These are phyloP conservation scores for Daldinia decipiens DNA, from an alignment of 495 filamentous ascomycete species.

Conservation along the genomic window DNA sequence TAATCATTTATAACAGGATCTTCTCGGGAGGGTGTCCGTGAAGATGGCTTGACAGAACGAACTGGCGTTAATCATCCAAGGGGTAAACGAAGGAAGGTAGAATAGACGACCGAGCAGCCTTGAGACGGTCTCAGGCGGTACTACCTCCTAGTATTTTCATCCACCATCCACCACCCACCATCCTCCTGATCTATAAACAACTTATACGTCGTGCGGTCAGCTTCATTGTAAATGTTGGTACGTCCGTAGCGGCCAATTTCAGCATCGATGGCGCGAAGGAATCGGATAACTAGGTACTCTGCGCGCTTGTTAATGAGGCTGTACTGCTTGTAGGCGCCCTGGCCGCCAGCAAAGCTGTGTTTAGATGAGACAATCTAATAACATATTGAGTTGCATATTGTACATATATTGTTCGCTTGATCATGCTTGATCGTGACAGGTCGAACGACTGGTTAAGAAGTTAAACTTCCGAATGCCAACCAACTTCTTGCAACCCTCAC, in stretches of 20 bases:
- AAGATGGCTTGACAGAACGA: not conserved
- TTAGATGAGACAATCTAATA: slow-evolving; percentile 26
- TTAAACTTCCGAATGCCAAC: slow-evolving; percentile 18
- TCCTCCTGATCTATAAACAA: slow-evolving; percentile 44
- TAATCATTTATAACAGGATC: not conserved
- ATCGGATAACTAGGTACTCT: slow-evolving; percentile 1
- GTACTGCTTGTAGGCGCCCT: slow-evolving; percentile 19
- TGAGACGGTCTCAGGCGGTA: slow-evolving; percentile 12
- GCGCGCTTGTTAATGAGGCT: slow-evolving; percentile 24
- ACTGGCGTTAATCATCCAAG: slow-evolving; percentile 21
- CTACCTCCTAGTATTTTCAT: slow-evolving; percentile 23
- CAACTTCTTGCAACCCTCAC: slow-evolving; percentile 11
- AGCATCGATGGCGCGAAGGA: slow-evolving; percentile 23
- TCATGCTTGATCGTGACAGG: slow-evolving; percentile 18
- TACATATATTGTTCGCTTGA: slow-evolving; percentile 13
- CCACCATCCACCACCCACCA: slow-evolving; percentile 27
- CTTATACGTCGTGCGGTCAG: slow-evolving; percentile 17
- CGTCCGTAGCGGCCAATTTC: slow-evolving; percentile 1
- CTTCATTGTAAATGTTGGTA: slow-evolving; percentile 19
- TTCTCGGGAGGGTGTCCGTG: not conserved
- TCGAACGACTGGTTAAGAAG: slow-evolving; percentile 31
- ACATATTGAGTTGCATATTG: slow-evolving; percentile 3
- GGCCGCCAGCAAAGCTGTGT: slow-evolving; percentile 11
- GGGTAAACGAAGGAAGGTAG: slow-evolving; percentile 27
- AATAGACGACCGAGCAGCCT: slow-evolving; percentile 20